Percentiles rank a stretch among this genome's conserved stretches.
Conservation (phyloP, 139 green algal genomes). For the Chlorella ohadii region DNA sequence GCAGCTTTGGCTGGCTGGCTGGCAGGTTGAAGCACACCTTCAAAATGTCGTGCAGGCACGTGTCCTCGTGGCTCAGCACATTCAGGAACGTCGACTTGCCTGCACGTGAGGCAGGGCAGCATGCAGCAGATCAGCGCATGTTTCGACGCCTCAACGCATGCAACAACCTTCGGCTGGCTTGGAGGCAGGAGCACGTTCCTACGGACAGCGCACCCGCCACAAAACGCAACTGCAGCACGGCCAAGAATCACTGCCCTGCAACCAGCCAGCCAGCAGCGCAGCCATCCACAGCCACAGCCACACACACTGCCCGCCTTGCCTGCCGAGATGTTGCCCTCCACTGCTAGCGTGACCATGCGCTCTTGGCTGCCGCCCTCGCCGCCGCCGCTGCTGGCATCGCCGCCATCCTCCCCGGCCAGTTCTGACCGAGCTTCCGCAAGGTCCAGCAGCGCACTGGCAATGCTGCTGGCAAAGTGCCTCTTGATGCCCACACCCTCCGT, state of each 20-base stretch:
- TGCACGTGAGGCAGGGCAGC: neutral
- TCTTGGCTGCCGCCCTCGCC: neutral
- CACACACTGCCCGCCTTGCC: conserved; percentile 76
- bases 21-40: conserved; percentile 54
- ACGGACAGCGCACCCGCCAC: too few relatives aligned
- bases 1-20: too few relatives aligned
- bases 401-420: conserved; percentile 15
- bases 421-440: conserved; percentile 41
- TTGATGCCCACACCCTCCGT: conserved; percentile 57
- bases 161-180: too few relatives aligned
- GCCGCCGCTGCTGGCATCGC: conserved; percentile 14
- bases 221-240: too few relatives aligned
- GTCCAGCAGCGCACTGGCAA: conserved; percentile 46
- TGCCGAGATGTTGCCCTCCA: conserved; percentile 97
- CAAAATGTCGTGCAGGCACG: conserved; percentile 62
- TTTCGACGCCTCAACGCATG: too few relatives aligned
- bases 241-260: too few relatives aligned
- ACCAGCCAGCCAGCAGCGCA: too few relatives aligned
- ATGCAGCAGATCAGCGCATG: too few relatives aligned
- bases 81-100: conserved; percentile 96
- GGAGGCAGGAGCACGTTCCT: too few relatives aligned
- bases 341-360: conserved; percentile 83
- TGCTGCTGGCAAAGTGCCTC: conserved; percentile 41
- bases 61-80: conserved; percentile 44
- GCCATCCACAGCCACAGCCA: too few relatives aligned